phyloP scores from a whole-genome alignment of 805 yeast species.

The Lipomyces chichibuensis region DNA sequence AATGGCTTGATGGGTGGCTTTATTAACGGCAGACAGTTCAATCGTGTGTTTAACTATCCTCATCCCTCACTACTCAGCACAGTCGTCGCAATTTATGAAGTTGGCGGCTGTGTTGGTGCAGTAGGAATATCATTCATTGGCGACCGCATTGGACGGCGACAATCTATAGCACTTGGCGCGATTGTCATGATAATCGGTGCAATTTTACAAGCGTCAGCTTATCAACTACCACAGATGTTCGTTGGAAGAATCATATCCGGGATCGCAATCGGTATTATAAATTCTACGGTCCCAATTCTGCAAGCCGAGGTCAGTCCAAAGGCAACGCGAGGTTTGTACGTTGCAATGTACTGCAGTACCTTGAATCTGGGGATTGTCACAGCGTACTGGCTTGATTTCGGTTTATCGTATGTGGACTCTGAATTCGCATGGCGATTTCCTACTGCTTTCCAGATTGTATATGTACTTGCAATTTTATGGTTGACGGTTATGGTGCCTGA shows the following conservation, averaged over 20 bases:
- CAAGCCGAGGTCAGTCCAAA: constrained; percentile 75
- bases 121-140: constrained; percentile 54
- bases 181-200: constrained; percentile 63
- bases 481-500: constrained; percentile 61
- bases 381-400: constrained; percentile 55
- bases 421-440: constrained; percentile 74
- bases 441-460: constrained; percentile 68
- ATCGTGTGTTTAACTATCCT: constrained; percentile 48
- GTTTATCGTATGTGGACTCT: constrained; percentile 58
- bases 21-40: constrained; percentile 24
- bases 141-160: constrained; percentile 65
- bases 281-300: constrained; percentile 83
- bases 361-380: constrained; percentile 74
- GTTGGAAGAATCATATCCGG: constrained; percentile 75
- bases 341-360: constrained; percentile 70
- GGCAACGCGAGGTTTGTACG: constrained; percentile 67
- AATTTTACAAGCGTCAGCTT: constrained; percentile 58
- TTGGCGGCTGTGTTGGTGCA: constrained; percentile 56
- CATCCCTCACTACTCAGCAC: constrained; percentile 51
- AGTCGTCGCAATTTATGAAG: constrained; percentile 56
- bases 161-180: constrained; percentile 60
- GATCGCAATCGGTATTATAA: constrained; percentile 73
- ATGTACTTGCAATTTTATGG: constrained; percentile 59
- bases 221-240: constrained; percentile 69
- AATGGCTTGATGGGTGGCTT: constrained; percentile 34